These are phyloP conservation scores for Amesomyces nigricolor DNA, from an alignment of 2,329 filamentous ascomycete genomes.

Conservation along the genomic window DNA sequence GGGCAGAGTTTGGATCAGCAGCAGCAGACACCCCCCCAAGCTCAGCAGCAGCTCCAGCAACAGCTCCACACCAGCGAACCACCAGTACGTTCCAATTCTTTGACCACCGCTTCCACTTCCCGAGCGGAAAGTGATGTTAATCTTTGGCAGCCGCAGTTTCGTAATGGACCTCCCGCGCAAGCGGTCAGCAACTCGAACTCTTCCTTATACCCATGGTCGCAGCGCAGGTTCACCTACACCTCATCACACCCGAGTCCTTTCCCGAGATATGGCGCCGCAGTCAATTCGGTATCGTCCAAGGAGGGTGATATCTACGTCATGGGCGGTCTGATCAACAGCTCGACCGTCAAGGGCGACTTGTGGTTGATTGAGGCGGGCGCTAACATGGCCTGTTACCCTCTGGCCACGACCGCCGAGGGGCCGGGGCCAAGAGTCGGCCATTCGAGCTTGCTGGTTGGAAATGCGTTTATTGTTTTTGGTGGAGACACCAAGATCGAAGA, in stretches of 20 bases:
- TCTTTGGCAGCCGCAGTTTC: slow-evolving; percentile 37
- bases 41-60: slow-evolving; percentile 33
- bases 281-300: slow-evolving; percentile 88
- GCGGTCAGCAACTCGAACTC: slow-evolving; percentile 56
- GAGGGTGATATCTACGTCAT: slow-evolving; percentile 97
- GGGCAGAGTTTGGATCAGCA: slow-evolving; percentile 46
- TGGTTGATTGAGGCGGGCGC: slow-evolving; percentile 95
- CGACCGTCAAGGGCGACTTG: slow-evolving; percentile 91
- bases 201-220: slow-evolving; percentile 93
- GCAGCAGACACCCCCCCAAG: slow-evolving; percentile 46
- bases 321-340: slow-evolving; percentile 91
- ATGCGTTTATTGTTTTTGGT: slow-evolving; percentile 98
- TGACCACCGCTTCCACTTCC: slow-evolving; percentile 6
- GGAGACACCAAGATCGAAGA: slow-evolving; percentile 98
- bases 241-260: slow-evolving; percentile 80
- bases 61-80: slow-evolving; percentile 34
- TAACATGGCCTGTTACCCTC: slow-evolving; percentile 83
- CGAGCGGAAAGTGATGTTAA: slow-evolving; percentile 8
- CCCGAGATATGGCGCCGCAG: slow-evolving; percentile 91
- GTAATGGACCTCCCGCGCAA: slow-evolving; percentile 41
- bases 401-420: slow-evolving; percentile 87
- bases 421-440: slow-evolving; percentile 94
- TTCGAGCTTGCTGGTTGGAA: slow-evolving; percentile 87
- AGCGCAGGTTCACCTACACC: slow-evolving; percentile 79
- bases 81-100: slow-evolving; percentile 35